Evolutionary conservation across 305 asterid genomes (phyloP).

Genomic region (Euphrasia arctica): DNA sequence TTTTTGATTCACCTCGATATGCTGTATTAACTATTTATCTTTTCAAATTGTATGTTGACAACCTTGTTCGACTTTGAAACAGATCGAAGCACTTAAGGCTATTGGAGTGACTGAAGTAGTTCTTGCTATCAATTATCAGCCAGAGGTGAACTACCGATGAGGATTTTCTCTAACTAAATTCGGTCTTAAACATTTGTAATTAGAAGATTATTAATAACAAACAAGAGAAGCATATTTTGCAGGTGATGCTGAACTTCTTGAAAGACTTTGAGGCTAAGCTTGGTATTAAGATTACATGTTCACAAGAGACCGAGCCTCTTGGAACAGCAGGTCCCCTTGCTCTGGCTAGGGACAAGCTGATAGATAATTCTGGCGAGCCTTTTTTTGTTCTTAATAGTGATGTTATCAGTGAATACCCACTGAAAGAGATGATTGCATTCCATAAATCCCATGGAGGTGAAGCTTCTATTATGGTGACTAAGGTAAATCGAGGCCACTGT

Average conservation of each 20-base stretch:
- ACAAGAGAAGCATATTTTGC: constrained; percentile 14
- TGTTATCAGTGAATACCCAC: constrained; percentile 87
- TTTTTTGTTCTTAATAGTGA: constrained; percentile 93
- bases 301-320: constrained; percentile 93
- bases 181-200: constrained; percentile 6
- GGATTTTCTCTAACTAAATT: constrained; percentile 10
- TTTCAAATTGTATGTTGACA: constrained; percentile 26
- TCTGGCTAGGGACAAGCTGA: constrained; percentile 83
- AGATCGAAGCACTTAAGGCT: constrained; percentile 92
- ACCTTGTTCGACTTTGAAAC: constrained; percentile 24
- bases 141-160: constrained; percentile 55
- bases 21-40: constrained; percentile 8
- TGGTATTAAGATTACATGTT: constrained; percentile 82
- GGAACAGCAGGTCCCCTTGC: constrained; percentile 99
- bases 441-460: constrained; percentile 94
- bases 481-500: constrained; percentile 40
- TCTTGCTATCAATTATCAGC: constrained; percentile 93
- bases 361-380: constrained; percentile 76
- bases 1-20: background rate
- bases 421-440: constrained; percentile 79
- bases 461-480: constrained; percentile 92
- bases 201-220: constrained; percentile 8
- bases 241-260: constrained; percentile 95
- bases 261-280: constrained; percentile 89
- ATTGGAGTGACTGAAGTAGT: constrained; percentile 95